phyloP scores from a whole-genome alignment of 768 basidiomycete genomes.

The Suillus occidentalis region DNA sequence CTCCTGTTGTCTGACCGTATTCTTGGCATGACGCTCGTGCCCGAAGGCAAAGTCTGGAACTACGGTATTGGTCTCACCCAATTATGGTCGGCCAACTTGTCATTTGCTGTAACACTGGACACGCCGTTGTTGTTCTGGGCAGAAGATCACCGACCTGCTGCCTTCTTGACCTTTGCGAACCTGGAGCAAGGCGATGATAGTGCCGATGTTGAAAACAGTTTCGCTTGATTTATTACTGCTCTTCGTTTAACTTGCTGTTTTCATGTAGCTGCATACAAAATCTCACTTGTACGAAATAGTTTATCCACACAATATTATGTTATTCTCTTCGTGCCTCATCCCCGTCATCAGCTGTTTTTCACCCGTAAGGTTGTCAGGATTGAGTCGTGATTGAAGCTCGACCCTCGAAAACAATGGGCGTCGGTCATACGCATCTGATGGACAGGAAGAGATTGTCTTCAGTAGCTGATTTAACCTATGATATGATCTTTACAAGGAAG shows the following conservation, averaged over 20 bases:
- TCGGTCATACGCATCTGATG: no score
- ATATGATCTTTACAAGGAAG: no score
- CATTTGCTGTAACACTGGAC: conserved; percentile 83
- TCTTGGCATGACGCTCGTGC: conserved; percentile 92
- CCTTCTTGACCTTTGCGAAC: conserved; percentile 92
- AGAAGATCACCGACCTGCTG: conserved; percentile 90
- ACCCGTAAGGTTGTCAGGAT: not conserved
- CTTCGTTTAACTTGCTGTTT: conserved; percentile 8
- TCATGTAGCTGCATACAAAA: not conserved
- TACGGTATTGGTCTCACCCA: conserved; percentile 94
- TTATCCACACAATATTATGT: not conserved
- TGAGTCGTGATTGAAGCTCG: not conserved
- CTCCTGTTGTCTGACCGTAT: conserved; percentile 93
- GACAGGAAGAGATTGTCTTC: no score
- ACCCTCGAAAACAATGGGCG: no score
- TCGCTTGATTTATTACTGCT: conserved; percentile 56
- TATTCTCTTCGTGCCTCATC: not conserved
- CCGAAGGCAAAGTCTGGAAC: conserved; percentile 95
- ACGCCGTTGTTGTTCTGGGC: conserved; percentile 97
- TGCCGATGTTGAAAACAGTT: conserved; percentile 94
- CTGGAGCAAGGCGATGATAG: conserved; percentile 90
- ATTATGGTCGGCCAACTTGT: conserved; percentile 79
- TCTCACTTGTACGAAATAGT: conserved; percentile 7
- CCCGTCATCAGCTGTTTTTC: conserved; percentile 2
- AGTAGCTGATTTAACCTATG: no score